Evolutionary conservation across 345 rosid species (phyloP).

Genomic region (Rubroshorea leprosula): DNA sequence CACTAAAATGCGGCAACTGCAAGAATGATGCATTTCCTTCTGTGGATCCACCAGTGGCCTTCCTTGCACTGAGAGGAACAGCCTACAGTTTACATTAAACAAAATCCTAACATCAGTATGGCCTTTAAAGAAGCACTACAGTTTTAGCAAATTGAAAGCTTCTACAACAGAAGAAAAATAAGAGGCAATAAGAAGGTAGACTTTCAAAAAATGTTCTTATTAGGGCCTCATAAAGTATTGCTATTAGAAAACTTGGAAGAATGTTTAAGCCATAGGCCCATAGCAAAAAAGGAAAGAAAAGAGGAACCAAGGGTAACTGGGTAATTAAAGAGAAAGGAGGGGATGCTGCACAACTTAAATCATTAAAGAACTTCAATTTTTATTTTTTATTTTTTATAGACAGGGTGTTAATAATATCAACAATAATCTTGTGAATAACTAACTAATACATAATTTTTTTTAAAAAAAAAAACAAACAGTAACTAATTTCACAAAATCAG

Average conservation of each 20-base stretch:
- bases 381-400: no score
- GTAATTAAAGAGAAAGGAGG: no score
- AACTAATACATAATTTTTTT: neutral
- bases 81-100: constrained; percentile 44
- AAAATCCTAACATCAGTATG: constrained; percentile 4
- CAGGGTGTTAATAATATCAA: neutral
- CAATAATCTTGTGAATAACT: neutral
- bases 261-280: neutral
- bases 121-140: neutral
- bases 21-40: constrained; percentile 91
- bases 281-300: neutral
- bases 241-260: no score
- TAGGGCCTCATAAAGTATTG: no score
- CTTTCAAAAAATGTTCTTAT: no score
- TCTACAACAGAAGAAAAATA: no score
- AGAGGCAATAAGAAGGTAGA: no score
- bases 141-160: no score
- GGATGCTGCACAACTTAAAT: no score
- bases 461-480: neutral
- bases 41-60: constrained; percentile 74
- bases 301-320: neutral
- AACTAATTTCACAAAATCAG: constrained; percentile 12
- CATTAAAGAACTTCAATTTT: neutral
- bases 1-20: constrained; percentile 92
- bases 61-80: constrained; percentile 94